Conservation (phyloP, 805 yeast genomes). For the Kluyveromyces nonfermentans region DNA sequence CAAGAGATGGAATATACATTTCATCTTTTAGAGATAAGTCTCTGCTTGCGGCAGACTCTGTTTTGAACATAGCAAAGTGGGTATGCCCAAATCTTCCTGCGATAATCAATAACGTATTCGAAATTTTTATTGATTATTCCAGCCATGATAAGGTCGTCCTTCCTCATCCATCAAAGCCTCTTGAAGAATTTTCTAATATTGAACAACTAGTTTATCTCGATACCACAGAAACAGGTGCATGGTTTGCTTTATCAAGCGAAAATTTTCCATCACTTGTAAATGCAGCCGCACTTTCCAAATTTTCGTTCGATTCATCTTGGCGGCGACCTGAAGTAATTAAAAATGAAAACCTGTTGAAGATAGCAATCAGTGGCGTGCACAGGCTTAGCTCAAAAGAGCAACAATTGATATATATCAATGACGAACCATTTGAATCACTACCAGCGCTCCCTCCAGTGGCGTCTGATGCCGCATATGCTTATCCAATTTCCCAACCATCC, state of each 20-base stretch:
- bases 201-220: slow-evolving; percentile 56
- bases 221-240: slow-evolving; percentile 51
- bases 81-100: slow-evolving; percentile 55
- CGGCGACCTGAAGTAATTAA: slow-evolving; percentile 31
- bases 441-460: slow-evolving; percentile 10
- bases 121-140: slow-evolving; percentile 38
- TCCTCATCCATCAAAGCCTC: slow-evolving; percentile 54
- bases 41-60: slow-evolving; percentile 61
- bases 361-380: slow-evolving; percentile 46
- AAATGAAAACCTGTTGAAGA: slow-evolving; percentile 32
- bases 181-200: slow-evolving; percentile 12
- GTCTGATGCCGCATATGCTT: neutral
- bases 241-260: slow-evolving; percentile 79
- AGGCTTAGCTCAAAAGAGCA: slow-evolving; percentile 12
- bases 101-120: slow-evolving; percentile 71
- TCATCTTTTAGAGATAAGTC: slow-evolving; percentile 80
- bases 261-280: slow-evolving; percentile 75
- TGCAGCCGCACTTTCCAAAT: slow-evolving; percentile 68
- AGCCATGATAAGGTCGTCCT: slow-evolving; percentile 38
- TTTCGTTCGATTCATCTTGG: slow-evolving; percentile 37
- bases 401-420: slow-evolving; percentile 10
- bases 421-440: slow-evolving; percentile 4
- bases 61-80: slow-evolving; percentile 72
- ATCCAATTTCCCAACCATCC: slow-evolving; percentile 5
- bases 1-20: slow-evolving; percentile 66